Percentiles rank a stretch among this genome's conserved stretches.
These are phyloP conservation scores for Catharanthus roseus DNA, from an alignment of 257 asterid species.

Conservation along the genomic window DNA sequence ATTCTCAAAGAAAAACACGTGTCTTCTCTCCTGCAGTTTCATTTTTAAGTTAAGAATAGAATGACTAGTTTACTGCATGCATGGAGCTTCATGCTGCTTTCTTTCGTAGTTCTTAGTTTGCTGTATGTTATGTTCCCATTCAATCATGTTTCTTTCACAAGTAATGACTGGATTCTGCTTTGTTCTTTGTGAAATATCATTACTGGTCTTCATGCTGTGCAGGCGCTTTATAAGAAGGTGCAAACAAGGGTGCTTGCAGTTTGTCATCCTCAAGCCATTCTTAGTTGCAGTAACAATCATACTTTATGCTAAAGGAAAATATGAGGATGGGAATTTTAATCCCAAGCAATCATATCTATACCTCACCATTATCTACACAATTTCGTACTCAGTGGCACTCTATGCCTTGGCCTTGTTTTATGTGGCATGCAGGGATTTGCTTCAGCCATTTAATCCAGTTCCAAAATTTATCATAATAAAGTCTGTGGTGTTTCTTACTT, in stretches of 20 bases:
- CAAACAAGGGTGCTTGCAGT: slow-evolving; percentile 97
- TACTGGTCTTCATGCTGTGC: slow-evolving; percentile 27
- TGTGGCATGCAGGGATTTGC: slow-evolving; percentile 90
- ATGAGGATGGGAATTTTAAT: slow-evolving; percentile 87
- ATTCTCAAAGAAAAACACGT: too few relatives aligned
- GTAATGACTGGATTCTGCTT: neutral
- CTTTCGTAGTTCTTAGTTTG: too few relatives aligned
- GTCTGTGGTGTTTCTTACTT: slow-evolving; percentile 91
- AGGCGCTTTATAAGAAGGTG: slow-evolving; percentile 97
- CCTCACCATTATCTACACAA: slow-evolving; percentile 85
- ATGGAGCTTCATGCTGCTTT: too few relatives aligned
- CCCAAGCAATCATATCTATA: slow-evolving; percentile 88
- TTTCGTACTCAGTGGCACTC: slow-evolving; percentile 91
- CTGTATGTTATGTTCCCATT: neutral
- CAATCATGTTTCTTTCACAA: neutral
- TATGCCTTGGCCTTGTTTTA: slow-evolving; percentile 89
- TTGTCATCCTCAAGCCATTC: slow-evolving; percentile 92
- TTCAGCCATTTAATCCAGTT: slow-evolving; percentile 96
- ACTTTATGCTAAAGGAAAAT: slow-evolving; percentile 85
- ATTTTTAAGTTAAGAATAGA: neutral
- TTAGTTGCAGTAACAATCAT: slow-evolving; percentile 70
- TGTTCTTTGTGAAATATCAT: neutral
- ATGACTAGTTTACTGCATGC: neutral
- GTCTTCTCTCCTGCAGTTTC: neutral
- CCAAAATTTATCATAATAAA: slow-evolving; percentile 93